These are phyloP conservation scores for Tulasnella sp. DNA, from an alignment of 768 basidiomycete genomes.

Conservation along the genomic window DNA sequence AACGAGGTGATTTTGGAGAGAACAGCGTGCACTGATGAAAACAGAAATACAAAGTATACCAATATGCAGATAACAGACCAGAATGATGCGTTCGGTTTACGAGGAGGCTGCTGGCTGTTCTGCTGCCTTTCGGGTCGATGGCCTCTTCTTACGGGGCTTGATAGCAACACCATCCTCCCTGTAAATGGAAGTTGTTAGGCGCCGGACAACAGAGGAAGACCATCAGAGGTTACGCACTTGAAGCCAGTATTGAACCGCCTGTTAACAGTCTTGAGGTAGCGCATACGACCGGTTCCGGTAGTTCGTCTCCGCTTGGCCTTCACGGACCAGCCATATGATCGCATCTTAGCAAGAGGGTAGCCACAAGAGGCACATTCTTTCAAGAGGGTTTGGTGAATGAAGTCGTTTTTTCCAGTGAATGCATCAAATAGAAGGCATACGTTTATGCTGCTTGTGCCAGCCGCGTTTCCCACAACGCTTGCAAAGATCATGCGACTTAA, in stretches of 20 bases:
- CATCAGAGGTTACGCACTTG: constrained; percentile 55
- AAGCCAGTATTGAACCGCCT: constrained; percentile 99
- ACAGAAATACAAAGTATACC: constrained; percentile 16
- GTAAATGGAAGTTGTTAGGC: not conserved
- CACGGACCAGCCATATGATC: constrained; percentile 96
- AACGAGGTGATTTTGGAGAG: not conserved
- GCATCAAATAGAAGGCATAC: constrained; percentile 51
- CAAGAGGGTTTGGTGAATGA: not conserved
- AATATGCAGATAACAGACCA: not conserved
- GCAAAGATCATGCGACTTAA: constrained; percentile 96
- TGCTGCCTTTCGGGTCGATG: constrained; percentile 24
- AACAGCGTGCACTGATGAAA: constrained; percentile 1
- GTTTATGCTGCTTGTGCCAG: constrained; percentile 99
- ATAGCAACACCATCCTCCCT: constrained; percentile 33
- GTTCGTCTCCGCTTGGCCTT: constrained; percentile 99
- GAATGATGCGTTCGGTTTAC: not conserved
- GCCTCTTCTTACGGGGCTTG: constrained; percentile 13
- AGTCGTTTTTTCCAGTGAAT: not conserved
- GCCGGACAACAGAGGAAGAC: not conserved
- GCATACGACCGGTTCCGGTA: constrained; percentile 96
- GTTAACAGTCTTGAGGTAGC: constrained; percentile 87
- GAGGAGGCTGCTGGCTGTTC: constrained; percentile 20
- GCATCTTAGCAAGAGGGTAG: constrained; percentile 92
- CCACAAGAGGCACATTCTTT: constrained; percentile 94
- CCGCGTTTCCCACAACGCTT: constrained; percentile 93